These are phyloP conservation scores for Aspergillus carlsbadensis DNA, from an alignment of 495 filamentous ascomycete genomes.

Conservation along the genomic window DNA sequence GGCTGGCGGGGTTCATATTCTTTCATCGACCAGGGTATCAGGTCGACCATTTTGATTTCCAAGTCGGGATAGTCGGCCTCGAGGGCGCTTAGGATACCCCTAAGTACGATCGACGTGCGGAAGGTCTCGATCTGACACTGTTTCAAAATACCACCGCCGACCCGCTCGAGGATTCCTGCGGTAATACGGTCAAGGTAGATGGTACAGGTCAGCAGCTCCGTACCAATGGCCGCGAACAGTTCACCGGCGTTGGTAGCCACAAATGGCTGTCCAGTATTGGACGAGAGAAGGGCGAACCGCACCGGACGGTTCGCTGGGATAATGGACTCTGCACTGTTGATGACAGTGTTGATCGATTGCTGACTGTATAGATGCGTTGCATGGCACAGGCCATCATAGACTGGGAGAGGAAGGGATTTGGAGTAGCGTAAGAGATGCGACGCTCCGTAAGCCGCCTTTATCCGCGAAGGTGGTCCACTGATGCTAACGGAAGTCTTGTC, in stretches of 20 bases:
- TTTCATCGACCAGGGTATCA: conserved; percentile 1
- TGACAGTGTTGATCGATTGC: conserved; percentile 20
- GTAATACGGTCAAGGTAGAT: conserved; percentile 7
- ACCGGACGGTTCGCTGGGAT: conserved; percentile 3
- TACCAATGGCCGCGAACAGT: conserved; percentile 2
- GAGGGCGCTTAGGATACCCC: not conserved
- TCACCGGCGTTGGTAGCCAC: not conserved
- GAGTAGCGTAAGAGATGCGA: conserved; percentile 32
- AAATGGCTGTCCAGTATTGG: conserved; percentile 4
- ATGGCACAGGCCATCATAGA: conserved; percentile 42
- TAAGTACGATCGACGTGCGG: conserved; percentile 4
- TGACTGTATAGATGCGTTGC: conserved; percentile 40
- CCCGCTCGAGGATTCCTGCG: not conserved
- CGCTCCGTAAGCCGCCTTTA: conserved; percentile 29
- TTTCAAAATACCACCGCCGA: not conserved
- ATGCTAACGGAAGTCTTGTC: conserved; percentile 36
- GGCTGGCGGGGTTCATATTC: conserved; percentile 3
- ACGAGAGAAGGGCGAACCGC: conserved; percentile 9
- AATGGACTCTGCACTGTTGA: conserved; percentile 3
- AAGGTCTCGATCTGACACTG: not conserved
- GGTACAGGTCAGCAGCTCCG: not conserved
- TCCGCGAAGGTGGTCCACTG: conserved; percentile 42
- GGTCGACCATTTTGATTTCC: not conserved
- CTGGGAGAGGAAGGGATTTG: conserved; percentile 30
- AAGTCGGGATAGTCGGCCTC: not conserved